Base-by-base conservation (phyloP, 495 filamentous ascomycete species). In the Beverwykella pulmonaria region DNA sequence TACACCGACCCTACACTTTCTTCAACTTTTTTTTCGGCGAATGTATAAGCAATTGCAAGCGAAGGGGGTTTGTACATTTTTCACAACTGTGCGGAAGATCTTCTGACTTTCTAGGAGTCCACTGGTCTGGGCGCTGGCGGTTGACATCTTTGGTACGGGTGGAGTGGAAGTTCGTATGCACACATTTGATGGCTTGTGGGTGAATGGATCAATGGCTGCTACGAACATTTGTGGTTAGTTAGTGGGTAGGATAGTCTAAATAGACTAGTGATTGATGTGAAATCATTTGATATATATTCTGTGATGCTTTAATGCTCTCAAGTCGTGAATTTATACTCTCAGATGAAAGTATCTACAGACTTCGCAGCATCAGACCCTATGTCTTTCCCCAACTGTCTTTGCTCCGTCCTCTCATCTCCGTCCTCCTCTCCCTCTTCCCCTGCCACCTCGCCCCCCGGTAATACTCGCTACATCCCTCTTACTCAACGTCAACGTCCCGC, bases 401-500 rank as follows among this genome's bases (percentile, higher is more conserved):
- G n/a, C 15, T 86, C 57, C 97, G 91, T 57, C 82, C 79, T 54
- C 79, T 78, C 26, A 96, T 82, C 75, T 97, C 94, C 62, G 81
- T 83, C 73, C 86, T 86, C 73, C 88, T 94, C 69, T 97, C 77
- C 68, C 83, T 12, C 4, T 34, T 12, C 12, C 30, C n/a, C n/a
- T n/a, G n/a, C n/a, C n/a, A n/a, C n/a, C n/a, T n/a, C n/a, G n/a
- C n/a, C n/a, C 54, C 47, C 65, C 59, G 32, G 83, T 86, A 59
- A 97, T 92, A 58, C 82, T 79, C 55, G 79, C 78, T 25, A 96
- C 82, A 75, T 97, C 94, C 61, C 82, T 83, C 74, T 86, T 86
- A 74, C 88, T 94, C 68, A 97, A 77, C 68, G 83, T 89, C 77
- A 98, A 75, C 67, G 89, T 90, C 8, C 92, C 92, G 10, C 88